Evolutionary conservation across 2,329 filamentous ascomycete genomes (phyloP).

Genomic region (Acarospora socialis): DNA sequence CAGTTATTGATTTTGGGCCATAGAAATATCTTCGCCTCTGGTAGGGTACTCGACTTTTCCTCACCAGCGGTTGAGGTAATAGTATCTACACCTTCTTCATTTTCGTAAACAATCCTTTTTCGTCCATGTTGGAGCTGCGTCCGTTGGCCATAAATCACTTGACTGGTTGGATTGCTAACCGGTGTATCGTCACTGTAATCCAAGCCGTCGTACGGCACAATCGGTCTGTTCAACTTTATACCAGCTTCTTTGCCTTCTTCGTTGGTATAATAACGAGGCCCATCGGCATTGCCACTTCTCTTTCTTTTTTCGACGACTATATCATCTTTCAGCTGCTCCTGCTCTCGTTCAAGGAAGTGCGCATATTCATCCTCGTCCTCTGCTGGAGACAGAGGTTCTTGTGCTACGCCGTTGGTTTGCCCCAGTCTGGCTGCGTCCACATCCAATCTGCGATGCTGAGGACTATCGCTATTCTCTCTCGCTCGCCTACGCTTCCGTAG

Average conservation of each 20-base stretch:
- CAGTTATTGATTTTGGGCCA: conserved; percentile 11
- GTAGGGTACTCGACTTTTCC: too few relatives aligned
- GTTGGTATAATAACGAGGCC: conserved; percentile 1
- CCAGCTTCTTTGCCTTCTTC: neutral
- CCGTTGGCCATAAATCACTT: too few relatives aligned
- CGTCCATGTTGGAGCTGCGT: too few relatives aligned
- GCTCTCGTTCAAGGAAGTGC: conserved; percentile 6
- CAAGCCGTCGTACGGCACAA: too few relatives aligned
- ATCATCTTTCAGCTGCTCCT: conserved; percentile 1
- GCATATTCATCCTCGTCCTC: conserved; percentile 9
- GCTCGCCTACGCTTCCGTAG: conserved; percentile 35
- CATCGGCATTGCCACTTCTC: conserved; percentile 1
- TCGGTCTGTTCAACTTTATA: too few relatives aligned
- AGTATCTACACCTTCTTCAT: too few relatives aligned
- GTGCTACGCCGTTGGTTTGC: neutral
- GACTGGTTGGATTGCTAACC: too few relatives aligned
- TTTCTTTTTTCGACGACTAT: neutral
- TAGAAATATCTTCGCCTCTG: conserved; percentile 10
- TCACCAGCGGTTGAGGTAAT: too few relatives aligned
- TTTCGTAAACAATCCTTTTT: too few relatives aligned
- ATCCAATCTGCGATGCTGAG: conserved; percentile 12
- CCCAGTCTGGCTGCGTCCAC: conserved; percentile 1
- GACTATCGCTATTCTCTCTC: conserved; percentile 17
- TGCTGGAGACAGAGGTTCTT: neutral
- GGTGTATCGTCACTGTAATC: too few relatives aligned